phyloP scores from a whole-genome alignment of 2,329 filamentous ascomycete genomes.

The Sordariomycetes sp. region DNA sequence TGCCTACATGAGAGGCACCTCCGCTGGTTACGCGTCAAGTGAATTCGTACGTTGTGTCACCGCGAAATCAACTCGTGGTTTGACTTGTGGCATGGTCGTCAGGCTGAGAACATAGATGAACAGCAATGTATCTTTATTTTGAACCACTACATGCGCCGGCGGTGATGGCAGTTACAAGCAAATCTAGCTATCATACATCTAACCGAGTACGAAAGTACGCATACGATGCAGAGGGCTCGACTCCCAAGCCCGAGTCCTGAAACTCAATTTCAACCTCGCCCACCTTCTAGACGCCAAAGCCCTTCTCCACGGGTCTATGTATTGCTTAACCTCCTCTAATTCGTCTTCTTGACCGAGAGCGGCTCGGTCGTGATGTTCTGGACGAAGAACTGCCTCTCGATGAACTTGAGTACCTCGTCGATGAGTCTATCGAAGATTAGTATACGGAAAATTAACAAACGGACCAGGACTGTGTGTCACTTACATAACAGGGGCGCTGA shows the following conservation, averaged over 20 bases:
- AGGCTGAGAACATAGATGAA: not conserved
- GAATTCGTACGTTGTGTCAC: not conserved
- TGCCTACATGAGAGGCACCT: not conserved
- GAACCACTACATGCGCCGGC: not conserved
- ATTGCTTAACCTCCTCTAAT: constrained; percentile 21
- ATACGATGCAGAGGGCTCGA: not conserved
- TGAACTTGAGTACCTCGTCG: constrained; percentile 72
- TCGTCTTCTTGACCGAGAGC: constrained; percentile 41
- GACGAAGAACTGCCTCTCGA: constrained; percentile 60
- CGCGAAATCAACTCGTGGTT: not conserved
- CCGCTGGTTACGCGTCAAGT: not conserved
- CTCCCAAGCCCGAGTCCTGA: not conserved
- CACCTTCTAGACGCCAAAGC: constrained; percentile 11
- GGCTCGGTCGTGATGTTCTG: constrained; percentile 31
- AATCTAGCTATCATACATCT: constrained; percentile 4
- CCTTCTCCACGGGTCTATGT: not conserved
- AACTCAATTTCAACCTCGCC: not conserved
- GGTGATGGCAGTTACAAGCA: constrained; percentile 1
- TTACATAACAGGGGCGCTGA: constrained; percentile 90
- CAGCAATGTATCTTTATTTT: not conserved
- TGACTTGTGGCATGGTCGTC: not conserved
- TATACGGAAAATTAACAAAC: not conserved
- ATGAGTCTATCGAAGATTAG: constrained; percentile 45
- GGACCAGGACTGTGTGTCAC: constrained; percentile 21
- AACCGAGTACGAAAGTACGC: not conserved